Evolutionary conservation across 169 alveolate species (phyloP), one percentile per base, ranked within the genome.

Genomic region (Cyclospora cayetanensis): DNA sequence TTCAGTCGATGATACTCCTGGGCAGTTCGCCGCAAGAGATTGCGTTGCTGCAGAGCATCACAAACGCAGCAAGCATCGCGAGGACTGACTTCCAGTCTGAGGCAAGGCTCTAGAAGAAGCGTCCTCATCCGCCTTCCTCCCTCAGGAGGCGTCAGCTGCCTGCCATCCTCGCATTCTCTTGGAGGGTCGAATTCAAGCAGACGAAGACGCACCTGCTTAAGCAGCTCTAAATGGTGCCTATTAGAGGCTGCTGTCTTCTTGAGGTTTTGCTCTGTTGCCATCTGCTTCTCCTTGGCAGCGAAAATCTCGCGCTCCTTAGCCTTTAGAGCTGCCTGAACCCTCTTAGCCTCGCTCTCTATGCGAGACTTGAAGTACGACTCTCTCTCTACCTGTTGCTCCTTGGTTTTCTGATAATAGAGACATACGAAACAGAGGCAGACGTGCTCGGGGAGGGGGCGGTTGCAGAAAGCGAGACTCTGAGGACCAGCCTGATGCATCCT

Each of bases 21-120:
- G n/a, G 76, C 37, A 27, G 76, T 31, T 41, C 31, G n/a, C 12
- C 12, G 1, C 76, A 65, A n/a, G 2, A 65, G 34, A 3, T 11
- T 12, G 22, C 37, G 76, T 65, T 65, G 76, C 76, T 65, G 76
- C 76, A 65, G 11, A 65, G n/a, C n/a, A n/a, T n/a, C 39, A 65
- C 41, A 65, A 65, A 65, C 76, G n/a, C n/a, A n/a, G n/a, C n/a
- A n/a, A n/a, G n/a, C n/a, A n/a, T n/a, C n/a, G n/a, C n/a, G n/a
- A n/a, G n/a, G n/a, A n/a, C n/a, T n/a, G n/a, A n/a, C n/a, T n/a
- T n/a, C n/a, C n/a, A n/a, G n/a, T n/a, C n/a, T n/a, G n/a, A n/a
- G n/a, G n/a, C n/a, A n/a, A n/a, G n/a, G n/a, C n/a, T n/a, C n/a
- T n/a, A n/a, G n/a, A n/a, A n/a, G n/a, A n/a, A n/a, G n/a, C n/a